Evolutionary conservation across 23 red algal genomes (phyloP).

Genomic region (Gracilaria gracilis): DNA sequence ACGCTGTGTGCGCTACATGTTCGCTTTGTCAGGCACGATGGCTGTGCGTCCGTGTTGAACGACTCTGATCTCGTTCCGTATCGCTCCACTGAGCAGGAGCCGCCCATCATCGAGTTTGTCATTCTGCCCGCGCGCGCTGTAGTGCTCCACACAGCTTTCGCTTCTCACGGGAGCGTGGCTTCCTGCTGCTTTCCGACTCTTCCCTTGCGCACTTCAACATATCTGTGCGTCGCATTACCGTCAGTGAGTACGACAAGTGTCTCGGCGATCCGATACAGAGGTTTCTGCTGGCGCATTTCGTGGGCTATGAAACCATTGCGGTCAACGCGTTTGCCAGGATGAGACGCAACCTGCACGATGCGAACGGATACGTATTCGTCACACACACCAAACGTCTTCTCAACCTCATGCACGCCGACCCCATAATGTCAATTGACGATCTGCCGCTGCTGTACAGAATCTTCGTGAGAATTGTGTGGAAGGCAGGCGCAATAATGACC

Average conservation of each 20-base stretch:
- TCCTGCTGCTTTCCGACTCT: constrained; percentile 74
- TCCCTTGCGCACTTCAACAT: constrained; percentile 63
- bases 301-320: constrained; percentile 90
- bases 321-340: constrained; percentile 86
- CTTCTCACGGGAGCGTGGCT: constrained; percentile 87
- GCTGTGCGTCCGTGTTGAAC: constrained; percentile 65
- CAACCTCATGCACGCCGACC: constrained; percentile 64
- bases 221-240: constrained; percentile 47
- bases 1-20: constrained; percentile 69
- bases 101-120: constrained; percentile 39
- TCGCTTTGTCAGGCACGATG: constrained; percentile 72
- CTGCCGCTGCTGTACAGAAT: constrained; percentile 1
- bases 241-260: constrained; percentile 63
- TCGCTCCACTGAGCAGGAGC: background rate
- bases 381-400: constrained; percentile 44
- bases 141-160: constrained; percentile 40
- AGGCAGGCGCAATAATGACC: constrained; percentile 78
- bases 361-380: constrained; percentile 25
- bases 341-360: constrained; percentile 28
- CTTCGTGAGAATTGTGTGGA: constrained; percentile 40
- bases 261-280: constrained; percentile 65
- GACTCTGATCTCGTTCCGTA: constrained; percentile 9
- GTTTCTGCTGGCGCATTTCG: constrained; percentile 64
- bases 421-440: constrained; percentile 14
- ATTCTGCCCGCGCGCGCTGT: background rate